Base-by-base conservation (phyloP, 805 yeast species). In the Spathaspora passalidarum region DNA sequence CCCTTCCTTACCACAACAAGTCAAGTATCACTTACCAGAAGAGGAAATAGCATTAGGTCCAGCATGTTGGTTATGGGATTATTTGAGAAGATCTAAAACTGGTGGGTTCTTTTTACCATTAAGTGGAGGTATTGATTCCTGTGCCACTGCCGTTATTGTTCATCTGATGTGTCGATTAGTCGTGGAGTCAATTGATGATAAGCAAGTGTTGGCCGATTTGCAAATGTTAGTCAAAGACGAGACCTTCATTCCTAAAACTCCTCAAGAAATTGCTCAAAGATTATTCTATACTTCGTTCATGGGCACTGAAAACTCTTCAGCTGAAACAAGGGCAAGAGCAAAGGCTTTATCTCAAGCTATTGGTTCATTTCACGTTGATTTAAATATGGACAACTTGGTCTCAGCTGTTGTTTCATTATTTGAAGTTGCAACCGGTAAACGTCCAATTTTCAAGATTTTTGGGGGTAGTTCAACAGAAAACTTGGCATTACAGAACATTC, bases 51-150 rank as follows among this genome's bases (percentile, higher is more conserved):
- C 98, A 0, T 72, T 88, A 38, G 99, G 99, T 0, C 99, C 99
- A 0, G 99, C 99, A 0, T 94, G 99, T 64, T 94, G 99, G 99
- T 66, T 94, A 52, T 94, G 99, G 99, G 99, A 94, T 65, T 94
- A 94, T 60, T 75, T 94, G 48, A 80, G 99, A 63, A 79, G 99
- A 52, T 88, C 96, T 55, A 81, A 80, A 53, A 87, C 94, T 43
- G 88, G 90, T 0, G 99, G 99, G 0, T 94, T 76, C 62, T 95
- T 94, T 66, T 72, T 94, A 39, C 98, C 99, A 0, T 72, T 94
- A 42, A 86, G 96, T 63, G 99, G 99, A 16, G 99, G 99, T 42
- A 92, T 94, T 52, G 99, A 94, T 62, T 87, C 96, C 29, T 95
- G 99, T 72, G 97, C 99, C 1, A 94, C 99, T 0, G 94, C 98